A percentile compares a stretch with the other conserved stretches of the same genome.
These are phyloP conservation scores for Xylaria intraflava DNA, from an alignment of 495 filamentous ascomycete species.

Conservation along the genomic window DNA sequence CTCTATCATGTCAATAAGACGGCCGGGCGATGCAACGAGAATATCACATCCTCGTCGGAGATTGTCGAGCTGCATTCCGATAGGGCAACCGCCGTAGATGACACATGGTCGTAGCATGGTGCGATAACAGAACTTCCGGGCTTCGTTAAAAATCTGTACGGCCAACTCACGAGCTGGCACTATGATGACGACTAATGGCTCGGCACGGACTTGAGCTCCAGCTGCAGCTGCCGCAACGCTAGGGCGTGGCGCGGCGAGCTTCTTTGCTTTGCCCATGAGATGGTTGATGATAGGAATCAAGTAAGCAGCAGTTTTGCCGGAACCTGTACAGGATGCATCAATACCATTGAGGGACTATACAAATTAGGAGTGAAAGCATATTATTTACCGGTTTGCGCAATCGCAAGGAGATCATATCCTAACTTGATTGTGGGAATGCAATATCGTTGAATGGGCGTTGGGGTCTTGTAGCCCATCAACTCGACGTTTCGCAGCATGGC, in stretches of 20 bases:
- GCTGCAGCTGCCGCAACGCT: constrained; percentile 36
- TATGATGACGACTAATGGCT: constrained; percentile 83
- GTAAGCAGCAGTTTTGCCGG: constrained; percentile 92
- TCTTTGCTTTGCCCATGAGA: constrained; percentile 89
- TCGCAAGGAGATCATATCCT: constrained; percentile 73
- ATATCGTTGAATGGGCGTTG: constrained; percentile 84
- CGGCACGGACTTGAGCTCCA: constrained; percentile 54
- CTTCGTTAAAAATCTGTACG: constrained; percentile 90
- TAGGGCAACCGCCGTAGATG: constrained; percentile 76
- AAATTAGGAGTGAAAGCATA: neutral
- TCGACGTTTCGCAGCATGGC: constrained; percentile 70
- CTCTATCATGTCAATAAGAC: constrained; percentile 74
- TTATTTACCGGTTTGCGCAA: constrained; percentile 82
- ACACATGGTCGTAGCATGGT: constrained; percentile 92
- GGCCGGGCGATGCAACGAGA: constrained; percentile 80
- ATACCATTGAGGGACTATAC: neutral
- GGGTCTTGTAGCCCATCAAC: constrained; percentile 53
- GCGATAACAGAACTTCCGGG: constrained; percentile 83
- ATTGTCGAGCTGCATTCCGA: constrained; percentile 57
- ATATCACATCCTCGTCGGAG: constrained; percentile 82
- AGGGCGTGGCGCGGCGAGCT: constrained; percentile 69
- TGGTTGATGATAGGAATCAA: constrained; percentile 82
- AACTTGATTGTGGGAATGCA: constrained; percentile 66
- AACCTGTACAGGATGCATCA: constrained; percentile 50
- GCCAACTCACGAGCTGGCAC: constrained; percentile 83